Conservation (phyloP, 768 basidiomycete genomes). For the Naganishia antarctica region DNA sequence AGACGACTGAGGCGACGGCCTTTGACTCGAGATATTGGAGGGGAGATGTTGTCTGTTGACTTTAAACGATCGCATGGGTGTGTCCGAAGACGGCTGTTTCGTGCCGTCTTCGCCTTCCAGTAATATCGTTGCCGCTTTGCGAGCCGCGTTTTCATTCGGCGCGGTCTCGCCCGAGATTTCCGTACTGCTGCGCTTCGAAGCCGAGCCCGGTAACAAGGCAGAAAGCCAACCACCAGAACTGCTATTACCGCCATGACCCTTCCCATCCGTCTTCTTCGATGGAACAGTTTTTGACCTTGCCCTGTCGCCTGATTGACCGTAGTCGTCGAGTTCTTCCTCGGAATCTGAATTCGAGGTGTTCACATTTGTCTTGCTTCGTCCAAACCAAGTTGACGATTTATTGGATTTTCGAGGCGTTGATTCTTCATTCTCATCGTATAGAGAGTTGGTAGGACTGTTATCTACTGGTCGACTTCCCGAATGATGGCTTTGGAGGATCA, state of each 20-base stretch:
- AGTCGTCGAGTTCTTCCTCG: conserved; percentile 20
- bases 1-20: not conserved
- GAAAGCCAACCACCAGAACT: conserved; percentile 24
- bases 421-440: not conserved
- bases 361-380: conserved; percentile 6
- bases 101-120: not conserved
- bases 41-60: conserved; percentile 14
- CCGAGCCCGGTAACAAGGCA: conserved; percentile 11
- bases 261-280: conserved; percentile 12
- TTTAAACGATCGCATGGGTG: conserved; percentile 19
- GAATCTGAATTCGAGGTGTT: conserved; percentile 6
- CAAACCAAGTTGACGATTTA: conserved; percentile 22
- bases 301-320: not conserved
- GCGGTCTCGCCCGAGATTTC: conserved; percentile 2
- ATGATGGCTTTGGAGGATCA: not conserved
- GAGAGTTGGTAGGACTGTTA: not conserved
- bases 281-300: not conserved
- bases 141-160: conserved; percentile 16
- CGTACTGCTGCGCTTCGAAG: not conserved
- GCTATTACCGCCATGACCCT: conserved; percentile 14
- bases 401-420: conserved; percentile 4
- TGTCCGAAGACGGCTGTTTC: not conserved
- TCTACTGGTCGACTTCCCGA: not conserved
- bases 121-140: not conserved
- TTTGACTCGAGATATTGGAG: conserved; percentile 7